These are phyloP conservation scores for Penicillium rolfsii DNA, from an alignment of 2,329 filamentous ascomycete genomes.

Conservation along the genomic window DNA sequence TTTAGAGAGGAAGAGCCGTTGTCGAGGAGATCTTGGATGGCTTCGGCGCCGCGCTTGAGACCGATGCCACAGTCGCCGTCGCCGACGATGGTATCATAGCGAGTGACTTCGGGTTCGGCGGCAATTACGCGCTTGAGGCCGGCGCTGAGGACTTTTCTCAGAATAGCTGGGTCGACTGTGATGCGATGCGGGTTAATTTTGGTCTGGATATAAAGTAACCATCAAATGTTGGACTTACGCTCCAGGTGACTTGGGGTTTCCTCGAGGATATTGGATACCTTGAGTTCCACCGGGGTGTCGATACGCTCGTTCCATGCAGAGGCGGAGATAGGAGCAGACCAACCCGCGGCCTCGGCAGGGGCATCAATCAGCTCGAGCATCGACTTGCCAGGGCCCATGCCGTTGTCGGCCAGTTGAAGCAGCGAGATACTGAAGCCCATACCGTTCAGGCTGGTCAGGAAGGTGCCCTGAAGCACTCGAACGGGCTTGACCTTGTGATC, in stretches of 20 bases:
- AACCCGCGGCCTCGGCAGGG: constrained; percentile 68
- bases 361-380: constrained; percentile 70
- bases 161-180: constrained; percentile 53
- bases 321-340: constrained; percentile 63
- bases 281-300: constrained; percentile 47
- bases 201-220: constrained; percentile 10
- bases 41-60: constrained; percentile 82
- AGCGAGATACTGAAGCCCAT: constrained; percentile 72
- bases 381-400: constrained; percentile 56
- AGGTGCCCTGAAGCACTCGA: constrained; percentile 66
- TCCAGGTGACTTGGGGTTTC: constrained; percentile 58
- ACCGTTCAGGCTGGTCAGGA: constrained; percentile 73
- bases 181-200: constrained; percentile 28
- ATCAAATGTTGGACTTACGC: constrained; percentile 41
- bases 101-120: constrained; percentile 68
- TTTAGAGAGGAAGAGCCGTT: constrained; percentile 47
- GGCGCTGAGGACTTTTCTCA: constrained; percentile 57
- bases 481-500: constrained; percentile 64
- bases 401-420: constrained; percentile 64
- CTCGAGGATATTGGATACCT: constrained; percentile 46
- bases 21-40: constrained; percentile 51
- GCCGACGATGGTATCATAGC: constrained; percentile 78
- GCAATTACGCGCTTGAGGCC: constrained; percentile 63
- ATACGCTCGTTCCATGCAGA: constrained; percentile 61
- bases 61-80: constrained; percentile 90